These are phyloP conservation scores for Aspergillus hiratsukae DNA, from an alignment of 2,329 filamentous ascomycete species.

Conservation along the genomic window DNA sequence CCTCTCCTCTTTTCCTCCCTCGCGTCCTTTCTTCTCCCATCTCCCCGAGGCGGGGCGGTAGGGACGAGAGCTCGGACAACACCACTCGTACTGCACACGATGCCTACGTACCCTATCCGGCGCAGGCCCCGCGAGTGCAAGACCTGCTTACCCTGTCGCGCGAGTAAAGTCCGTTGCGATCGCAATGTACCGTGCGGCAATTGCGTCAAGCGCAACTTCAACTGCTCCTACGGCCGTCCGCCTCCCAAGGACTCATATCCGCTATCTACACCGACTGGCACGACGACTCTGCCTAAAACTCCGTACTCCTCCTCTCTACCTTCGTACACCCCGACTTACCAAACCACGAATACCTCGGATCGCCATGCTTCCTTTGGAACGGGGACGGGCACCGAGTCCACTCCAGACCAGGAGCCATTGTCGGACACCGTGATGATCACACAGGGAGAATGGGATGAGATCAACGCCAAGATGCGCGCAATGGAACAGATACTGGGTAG, in stretches of 20 bases:
- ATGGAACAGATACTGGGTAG: conserved; percentile 34
- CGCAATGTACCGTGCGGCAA: conserved; percentile 39
- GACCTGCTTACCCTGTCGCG: conserved; percentile 47
- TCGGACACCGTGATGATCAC: conserved; percentile 29
- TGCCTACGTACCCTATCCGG: conserved; percentile 34
- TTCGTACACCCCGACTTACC: neutral
- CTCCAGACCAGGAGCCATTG: conserved; percentile 14
- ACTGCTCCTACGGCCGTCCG: conserved; percentile 34
- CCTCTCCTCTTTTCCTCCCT: neutral
- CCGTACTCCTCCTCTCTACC: conserved; percentile 10
- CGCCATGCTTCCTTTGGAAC: conserved; percentile 18
- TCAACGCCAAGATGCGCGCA: conserved; percentile 30
- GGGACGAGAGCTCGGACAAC: conserved; percentile 4
- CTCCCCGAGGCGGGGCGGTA: conserved; percentile 13
- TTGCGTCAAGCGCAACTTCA: conserved; percentile 39
- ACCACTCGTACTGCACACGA: conserved; percentile 3
- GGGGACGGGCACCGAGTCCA: conserved; percentile 7
- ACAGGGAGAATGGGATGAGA: conserved; percentile 33
- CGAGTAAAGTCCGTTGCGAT: conserved; percentile 48
- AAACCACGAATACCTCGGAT: conserved; percentile 6
- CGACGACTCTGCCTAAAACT: conserved; percentile 13
- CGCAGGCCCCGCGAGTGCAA: conserved; percentile 39
- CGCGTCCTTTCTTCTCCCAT: conserved; percentile 4
- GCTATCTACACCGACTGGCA: conserved; percentile 10
- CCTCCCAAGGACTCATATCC: conserved; percentile 12